Percentiles rank a stretch among this genome's conserved stretches.
Evolutionary conservation across 495 filamentous ascomycete species (phyloP).

Genomic region (Thozetella sp.): DNA sequence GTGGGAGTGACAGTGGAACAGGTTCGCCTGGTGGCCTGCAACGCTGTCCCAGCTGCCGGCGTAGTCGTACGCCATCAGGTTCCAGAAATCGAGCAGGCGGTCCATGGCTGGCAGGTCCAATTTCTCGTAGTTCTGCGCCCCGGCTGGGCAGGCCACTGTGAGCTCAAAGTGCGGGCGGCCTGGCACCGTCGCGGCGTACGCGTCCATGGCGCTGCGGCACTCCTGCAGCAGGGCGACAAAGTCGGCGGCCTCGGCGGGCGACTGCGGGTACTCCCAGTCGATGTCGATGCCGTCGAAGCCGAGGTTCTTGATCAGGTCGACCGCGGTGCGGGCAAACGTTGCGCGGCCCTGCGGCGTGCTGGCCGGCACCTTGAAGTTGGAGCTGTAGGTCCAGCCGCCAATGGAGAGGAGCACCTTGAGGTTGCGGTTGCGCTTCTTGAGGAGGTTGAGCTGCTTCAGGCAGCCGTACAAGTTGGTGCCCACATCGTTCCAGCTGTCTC

Average conservation of each 20-base stretch:
- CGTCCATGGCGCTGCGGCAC: constrained; percentile 65
- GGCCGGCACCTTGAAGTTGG: constrained; percentile 79
- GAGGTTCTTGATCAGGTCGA: constrained; percentile 67
- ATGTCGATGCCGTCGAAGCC: constrained; percentile 63
- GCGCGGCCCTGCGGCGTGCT: constrained; percentile 61
- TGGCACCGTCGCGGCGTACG: constrained; percentile 47
- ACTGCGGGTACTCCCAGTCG: constrained; percentile 64
- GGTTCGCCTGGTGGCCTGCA: constrained; percentile 82
- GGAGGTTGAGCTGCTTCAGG: constrained; percentile 89
- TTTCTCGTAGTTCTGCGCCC: constrained; percentile 73
- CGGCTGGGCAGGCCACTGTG: constrained; percentile 73
- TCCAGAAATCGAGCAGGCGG: constrained; percentile 86
- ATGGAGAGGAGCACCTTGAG: constrained; percentile 92
- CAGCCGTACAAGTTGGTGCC: constrained; percentile 87
- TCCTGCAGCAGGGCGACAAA: constrained; percentile 73
- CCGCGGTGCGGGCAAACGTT: constrained; percentile 70
- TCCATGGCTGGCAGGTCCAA: constrained; percentile 78
- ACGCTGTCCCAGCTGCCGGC: constrained; percentile 75
- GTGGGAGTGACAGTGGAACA: constrained; percentile 58
- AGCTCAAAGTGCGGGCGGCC: constrained; percentile 69
- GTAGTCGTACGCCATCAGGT: constrained; percentile 87
- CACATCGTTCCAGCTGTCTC: constrained; percentile 71
- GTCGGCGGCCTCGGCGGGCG: constrained; percentile 66
- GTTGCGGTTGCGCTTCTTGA: constrained; percentile 86
- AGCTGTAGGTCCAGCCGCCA: constrained; percentile 94